Percentiles rank a stretch among this genome's conserved stretches.
Evolutionary conservation across 2,329 filamentous ascomycete genomes (phyloP).

Genomic region (Fusarium subtropicale): DNA sequence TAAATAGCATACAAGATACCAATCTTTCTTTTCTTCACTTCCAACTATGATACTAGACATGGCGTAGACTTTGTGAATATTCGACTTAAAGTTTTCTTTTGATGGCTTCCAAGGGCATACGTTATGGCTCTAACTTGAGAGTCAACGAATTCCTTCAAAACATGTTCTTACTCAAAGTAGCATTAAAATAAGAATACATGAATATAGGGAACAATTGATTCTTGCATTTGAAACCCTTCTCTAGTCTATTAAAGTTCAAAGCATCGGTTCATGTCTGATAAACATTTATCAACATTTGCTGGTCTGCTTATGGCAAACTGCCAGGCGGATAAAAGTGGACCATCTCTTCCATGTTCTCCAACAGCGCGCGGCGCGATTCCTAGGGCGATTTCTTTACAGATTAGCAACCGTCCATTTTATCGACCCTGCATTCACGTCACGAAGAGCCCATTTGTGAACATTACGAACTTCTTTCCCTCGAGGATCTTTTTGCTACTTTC

Average conservation of each 20-base stretch:
- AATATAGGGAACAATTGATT: neutral
- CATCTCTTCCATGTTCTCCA: neutral
- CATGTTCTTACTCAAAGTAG: neutral
- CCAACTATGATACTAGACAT: neutral
- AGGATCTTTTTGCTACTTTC: rapidly evolving
- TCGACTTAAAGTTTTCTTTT: neutral
- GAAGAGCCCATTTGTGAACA: neutral
- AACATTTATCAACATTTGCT: neutral
- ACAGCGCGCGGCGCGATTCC: constrained; percentile 18
- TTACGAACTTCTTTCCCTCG: neutral
- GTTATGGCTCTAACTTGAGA: neutral
- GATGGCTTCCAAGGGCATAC: neutral
- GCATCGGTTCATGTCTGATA: neutral
- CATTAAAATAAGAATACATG: neutral
- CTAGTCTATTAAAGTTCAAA: neutral
- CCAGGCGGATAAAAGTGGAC: constrained; percentile 30
- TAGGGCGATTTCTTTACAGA: neutral
- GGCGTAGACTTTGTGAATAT: neutral
- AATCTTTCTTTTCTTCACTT: constrained; percentile 17
- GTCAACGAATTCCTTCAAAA: neutral
- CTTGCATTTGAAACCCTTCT: neutral
- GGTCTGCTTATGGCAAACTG: neutral
- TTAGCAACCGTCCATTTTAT: neutral
- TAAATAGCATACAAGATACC: constrained; percentile 29
- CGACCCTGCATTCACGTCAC: neutral